Base-by-base conservation (phyloP, 805 yeast genomes). In the Pichia eremophila region DNA sequence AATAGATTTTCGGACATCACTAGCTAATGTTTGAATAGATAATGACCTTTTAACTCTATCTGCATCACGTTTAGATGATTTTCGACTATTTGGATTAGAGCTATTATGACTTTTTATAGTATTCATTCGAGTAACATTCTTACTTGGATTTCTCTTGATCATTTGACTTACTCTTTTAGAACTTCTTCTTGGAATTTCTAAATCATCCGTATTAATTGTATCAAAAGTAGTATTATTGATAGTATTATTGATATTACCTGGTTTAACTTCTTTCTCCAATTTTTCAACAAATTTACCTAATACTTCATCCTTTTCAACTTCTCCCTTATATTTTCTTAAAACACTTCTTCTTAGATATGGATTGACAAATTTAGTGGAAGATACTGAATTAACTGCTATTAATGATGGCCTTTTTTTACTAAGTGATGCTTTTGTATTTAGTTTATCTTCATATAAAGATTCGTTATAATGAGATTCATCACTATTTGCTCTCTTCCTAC, bases 101-200 rank as follows among this genome's bases (percentile, higher is more conserved):
- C 42, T 14, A 14, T n/a, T 40, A 28, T 11, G 35, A 15, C 29
- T 25, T n/a, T 11, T 6, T 8, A 34, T 12, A 15, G 48, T 41
- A 18, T 34, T n/a, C 17, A 18, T 28, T 31, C 37, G 39, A 39
- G 11, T 27, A 19, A 34, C 10, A 4, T n/a, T 10, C 25, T 29
- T 17, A 6, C 14, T 11, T 17, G 17, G 12, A 12, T 14, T 14
- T 8, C 8, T 17, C 11, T 47, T 17, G 36, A 37, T 15, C 32
- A 36, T 35, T 25, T 43, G 39, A 6, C 18, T 18, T 34, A 51
- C 25, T 28, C 55, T 39, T 39, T 47, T 52, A 3, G 55, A 50
- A 22, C 50, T 49, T 39, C 55, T 46, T 44, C 50, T 46, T 12
- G 55, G 55, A 31, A 52, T 48, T 38, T 43, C 31, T n/a, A 48